Base-by-base conservation (phyloP, 805 yeast genomes). In the Kodamaea hsintzibuensis region DNA sequence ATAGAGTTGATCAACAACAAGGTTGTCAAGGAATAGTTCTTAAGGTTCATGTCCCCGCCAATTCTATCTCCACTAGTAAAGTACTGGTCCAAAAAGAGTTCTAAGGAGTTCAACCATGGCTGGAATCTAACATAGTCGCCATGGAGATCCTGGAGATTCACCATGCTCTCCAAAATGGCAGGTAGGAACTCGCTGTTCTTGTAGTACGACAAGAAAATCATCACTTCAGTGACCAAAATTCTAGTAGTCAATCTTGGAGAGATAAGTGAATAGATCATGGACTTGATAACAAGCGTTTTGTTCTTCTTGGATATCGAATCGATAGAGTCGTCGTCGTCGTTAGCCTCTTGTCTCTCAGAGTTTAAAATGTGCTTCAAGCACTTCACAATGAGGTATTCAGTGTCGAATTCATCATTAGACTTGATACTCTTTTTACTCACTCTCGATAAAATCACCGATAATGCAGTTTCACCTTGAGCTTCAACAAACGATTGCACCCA, bases 391-490 rank as follows among this genome's bases (percentile, higher is more conserved):
- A 62, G 56, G 51, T 58, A 72, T 53, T 76, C 80, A 51, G 62
- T 70, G 50, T 75, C 79, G 39, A 76, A 72, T 53, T 74, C 79
- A 30, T 75, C 79, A 55, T 76, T 75, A 2, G 78, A 71, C 57
- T 76, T 76, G 56, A 75, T 74, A 53, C 76, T 71, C 55, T 74
- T 72, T 54, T 68, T 71, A 58, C 74, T 76, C 38, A 75, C 66
- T 40, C 77, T 62, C 2, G 72, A 62, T 19, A 76, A 65, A 12
- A 72, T 65, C 4, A 72, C 78, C 0, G 77, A 67, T 10, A 76
- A 64, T 0, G 79, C 79, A 2, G 75, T 67, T 53, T 76, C 79
- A 16, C 80, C 80, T 58, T 76, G 79, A 1, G 72, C 71, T n/a
- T 65, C 67, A n/a, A 64, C 61, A 56, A 76, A 76, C 3, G 55